Percentiles rank a stretch among this genome's conserved stretches.
phyloP scores from a whole-genome alignment of 768 basidiomycete species.

The Tylopilus felleus region DNA sequence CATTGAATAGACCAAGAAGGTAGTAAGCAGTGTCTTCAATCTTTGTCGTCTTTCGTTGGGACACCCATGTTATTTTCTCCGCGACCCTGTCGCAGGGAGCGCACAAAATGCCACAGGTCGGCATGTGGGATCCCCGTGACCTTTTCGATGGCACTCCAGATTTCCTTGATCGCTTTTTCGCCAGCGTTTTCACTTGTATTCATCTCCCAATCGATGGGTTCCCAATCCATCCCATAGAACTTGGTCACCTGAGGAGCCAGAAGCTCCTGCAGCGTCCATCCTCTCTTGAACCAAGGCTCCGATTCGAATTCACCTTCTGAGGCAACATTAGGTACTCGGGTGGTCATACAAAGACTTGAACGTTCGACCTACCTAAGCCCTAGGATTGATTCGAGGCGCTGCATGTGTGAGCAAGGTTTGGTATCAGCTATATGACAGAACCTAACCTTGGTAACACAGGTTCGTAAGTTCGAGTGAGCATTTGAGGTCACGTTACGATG shows the following conservation, averaged over 20 bases:
- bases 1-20: constrained; percentile 23
- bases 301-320: not conserved
- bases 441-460: no score
- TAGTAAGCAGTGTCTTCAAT: constrained; percentile 26
- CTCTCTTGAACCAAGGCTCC: constrained; percentile 24
- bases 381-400: no score
- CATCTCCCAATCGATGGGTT: constrained; percentile 7
- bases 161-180: constrained; percentile 10
- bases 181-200: not conserved
- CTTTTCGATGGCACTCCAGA: constrained; percentile 5
- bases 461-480: no score
- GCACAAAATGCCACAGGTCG: constrained; percentile 11
- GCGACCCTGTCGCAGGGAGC: constrained; percentile 11
- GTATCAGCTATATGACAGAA: no score
- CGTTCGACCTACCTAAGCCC: no score
- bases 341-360: no score
- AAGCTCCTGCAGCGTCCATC: constrained; percentile 21
- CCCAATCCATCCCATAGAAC: constrained; percentile 21
- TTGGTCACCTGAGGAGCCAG: constrained; percentile 12
- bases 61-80: constrained; percentile 25
- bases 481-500: no score
- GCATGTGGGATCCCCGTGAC: constrained; percentile 15
- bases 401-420: no score
- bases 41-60: constrained; percentile 22
- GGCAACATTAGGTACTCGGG: not conserved